Percentiles rank a stretch among this genome's conserved stretches.
These are phyloP conservation scores for Ceratobasidium sp. DNA, from an alignment of 1,284 basidiomycete genomes.

Conservation along the genomic window DNA sequence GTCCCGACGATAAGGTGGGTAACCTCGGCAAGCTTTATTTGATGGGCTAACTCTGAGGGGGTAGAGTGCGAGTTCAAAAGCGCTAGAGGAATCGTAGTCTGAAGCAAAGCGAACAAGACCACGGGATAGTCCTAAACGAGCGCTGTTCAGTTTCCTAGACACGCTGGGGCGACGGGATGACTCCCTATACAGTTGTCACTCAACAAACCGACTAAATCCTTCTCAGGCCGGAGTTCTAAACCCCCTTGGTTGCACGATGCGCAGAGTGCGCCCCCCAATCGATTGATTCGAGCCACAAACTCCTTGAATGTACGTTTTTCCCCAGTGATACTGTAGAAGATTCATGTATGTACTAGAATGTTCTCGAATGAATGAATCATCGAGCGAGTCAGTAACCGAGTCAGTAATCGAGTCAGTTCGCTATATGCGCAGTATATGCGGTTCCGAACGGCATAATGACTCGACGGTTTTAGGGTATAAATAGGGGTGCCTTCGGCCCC, in stretches of 20 bases:
- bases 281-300: background rate
- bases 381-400: no score
- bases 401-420: no score
- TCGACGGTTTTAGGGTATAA: no score
- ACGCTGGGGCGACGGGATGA: slow-evolving; percentile 31
- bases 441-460: no score
- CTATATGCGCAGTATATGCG: no score
- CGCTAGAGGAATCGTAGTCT: slow-evolving; percentile 65
- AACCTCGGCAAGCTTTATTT: slow-evolving; percentile 59
- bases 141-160: background rate
- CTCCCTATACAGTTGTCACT: slow-evolving; percentile 71
- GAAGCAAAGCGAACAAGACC: slow-evolving; percentile 63
- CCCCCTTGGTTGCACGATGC: slow-evolving; percentile 11
- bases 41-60: slow-evolving; percentile 67
- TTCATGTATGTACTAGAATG: no score
- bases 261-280: background rate
- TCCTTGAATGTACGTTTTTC: slow-evolving; percentile 21
- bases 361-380: no score
- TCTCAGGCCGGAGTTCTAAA: background rate
- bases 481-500: no score
- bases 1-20: slow-evolving; percentile 70
- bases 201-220: slow-evolving; percentile 14
- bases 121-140: slow-evolving; percentile 64
- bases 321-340: no score
- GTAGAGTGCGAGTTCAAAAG: slow-evolving; percentile 71